Evolutionary conservation across 345 rosid genomes (phyloP).

Genomic region (Moricandia moricandioides): DNA sequence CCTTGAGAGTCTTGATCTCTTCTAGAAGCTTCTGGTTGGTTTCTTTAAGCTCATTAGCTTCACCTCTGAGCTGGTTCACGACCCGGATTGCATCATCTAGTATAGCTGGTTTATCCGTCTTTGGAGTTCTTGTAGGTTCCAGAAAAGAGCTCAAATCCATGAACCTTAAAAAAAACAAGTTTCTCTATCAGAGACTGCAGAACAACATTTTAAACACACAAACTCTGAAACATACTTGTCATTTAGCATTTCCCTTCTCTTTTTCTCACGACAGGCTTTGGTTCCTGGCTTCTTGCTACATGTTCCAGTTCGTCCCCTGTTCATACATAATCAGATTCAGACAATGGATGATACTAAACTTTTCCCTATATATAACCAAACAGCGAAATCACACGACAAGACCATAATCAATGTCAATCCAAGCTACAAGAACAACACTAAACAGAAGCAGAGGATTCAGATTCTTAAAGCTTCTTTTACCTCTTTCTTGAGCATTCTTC

Average conservation of each 20-base stretch:
- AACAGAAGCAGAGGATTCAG: not conserved
- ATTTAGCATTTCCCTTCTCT: slow-evolving; percentile 83
- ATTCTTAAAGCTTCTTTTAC: slow-evolving; percentile 12
- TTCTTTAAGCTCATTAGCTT: slow-evolving; percentile 75
- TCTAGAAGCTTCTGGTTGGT: slow-evolving; percentile 67
- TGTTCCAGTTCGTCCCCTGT: slow-evolving; percentile 39
- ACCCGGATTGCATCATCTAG: slow-evolving; percentile 75
- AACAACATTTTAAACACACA: slow-evolving; percentile 9
- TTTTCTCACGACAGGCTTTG: slow-evolving; percentile 87
- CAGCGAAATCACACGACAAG: not conserved
- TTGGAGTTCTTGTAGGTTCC: slow-evolving; percentile 75
- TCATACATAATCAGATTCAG: slow-evolving; percentile 20
- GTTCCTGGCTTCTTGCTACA: slow-evolving; percentile 39
- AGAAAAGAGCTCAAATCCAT: slow-evolving; percentile 70
- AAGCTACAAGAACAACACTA: not conserved
- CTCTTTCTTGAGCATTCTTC: slow-evolving; percentile 38
- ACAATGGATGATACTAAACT: slow-evolving; percentile 1
- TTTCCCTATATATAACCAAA: not conserved
- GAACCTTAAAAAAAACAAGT: slow-evolving; percentile 50
- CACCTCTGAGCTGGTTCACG: slow-evolving; percentile 71
- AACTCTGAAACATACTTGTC: slow-evolving; percentile 48
- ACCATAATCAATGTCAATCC: not conserved
- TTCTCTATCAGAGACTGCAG: not conserved
- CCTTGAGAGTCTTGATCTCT: slow-evolving; percentile 82
- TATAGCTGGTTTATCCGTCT: slow-evolving; percentile 78